Base-by-base conservation (phyloP, 1,284 basidiomycete genomes). In the Schizophyllum amplum region DNA sequence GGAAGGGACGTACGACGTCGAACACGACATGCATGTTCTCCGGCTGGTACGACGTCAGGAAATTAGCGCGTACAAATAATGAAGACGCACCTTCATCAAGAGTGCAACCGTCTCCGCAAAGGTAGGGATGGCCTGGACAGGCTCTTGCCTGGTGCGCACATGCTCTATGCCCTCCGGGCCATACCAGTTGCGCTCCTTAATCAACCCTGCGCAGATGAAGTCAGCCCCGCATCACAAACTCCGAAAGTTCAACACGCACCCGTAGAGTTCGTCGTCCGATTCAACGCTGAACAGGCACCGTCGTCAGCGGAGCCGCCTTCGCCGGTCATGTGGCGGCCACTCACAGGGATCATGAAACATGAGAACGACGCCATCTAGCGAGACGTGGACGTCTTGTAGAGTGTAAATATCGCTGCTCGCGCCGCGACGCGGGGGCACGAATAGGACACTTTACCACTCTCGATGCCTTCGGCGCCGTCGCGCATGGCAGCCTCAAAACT, bases 301-400 rank as follows among this genome's bases (percentile, higher is more conserved):
- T 11, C 48, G 54, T 55, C 15, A 57, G 26, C 54, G 25, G 46
- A 33, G 52, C 22, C 26, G 51, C 25, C 33, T 13, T 13, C 33
- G 52, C 23, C 47, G 59, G 20, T 50, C 27, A 20, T 65, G 55
- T 49, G 60, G 47, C 27, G 62, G 64, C 61, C 61, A 68, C 83
- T 66, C 64, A 87, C 88, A 83, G 11, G 92, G 90, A 72, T 98
- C 95, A 70, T 98, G 94, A 73, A 96, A 97, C 92, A 98, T 94
- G 60, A 98, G 73, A 52, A 98, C 89, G 53, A 93, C 84, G 66
- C 87, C 79, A 75, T 98, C 96, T 63, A 81, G 73, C 54, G 95
- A 95, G 68, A 98, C 89, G 72, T 98, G 96, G 63, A 98, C 94
- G 81, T 98, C 95, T 94, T 82, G 63, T 71, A 70, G 66, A 63